These are phyloP conservation scores for Vitis hybrid DNA, from an alignment of 177 flowering plant genomes.

Conservation along the genomic window DNA sequence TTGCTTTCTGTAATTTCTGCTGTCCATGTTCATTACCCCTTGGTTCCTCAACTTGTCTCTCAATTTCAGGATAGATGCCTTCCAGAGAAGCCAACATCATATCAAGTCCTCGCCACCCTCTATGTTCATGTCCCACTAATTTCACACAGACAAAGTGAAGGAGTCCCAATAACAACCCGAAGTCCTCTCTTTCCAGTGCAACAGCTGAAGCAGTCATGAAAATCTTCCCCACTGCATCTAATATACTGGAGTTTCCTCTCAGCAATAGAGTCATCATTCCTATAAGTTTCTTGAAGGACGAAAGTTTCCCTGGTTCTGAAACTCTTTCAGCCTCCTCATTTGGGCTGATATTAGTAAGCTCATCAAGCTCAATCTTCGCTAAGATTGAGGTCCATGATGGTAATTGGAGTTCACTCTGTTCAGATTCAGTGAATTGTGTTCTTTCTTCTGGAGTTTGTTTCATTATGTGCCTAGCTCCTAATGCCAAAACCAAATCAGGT, in stretches of 20 bases:
- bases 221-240: slow-evolving; percentile 65
- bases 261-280: slow-evolving; percentile 40
- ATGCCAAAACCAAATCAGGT: slow-evolving; percentile 75
- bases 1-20: slow-evolving; percentile 36
- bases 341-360: slow-evolving; percentile 23
- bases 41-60: slow-evolving; percentile 37
- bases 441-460: slow-evolving; percentile 23
- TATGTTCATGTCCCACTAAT: slow-evolving; percentile 38
- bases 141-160: slow-evolving; percentile 66
- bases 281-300: slow-evolving; percentile 48
- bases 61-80: slow-evolving; percentile 44
- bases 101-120: slow-evolving; percentile 50
- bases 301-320: slow-evolving; percentile 22
- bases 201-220: slow-evolving; percentile 32
- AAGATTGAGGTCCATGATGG: slow-evolving; percentile 57
- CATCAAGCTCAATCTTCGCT: slow-evolving; percentile 56
- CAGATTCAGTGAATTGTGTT: slow-evolving; percentile 1
- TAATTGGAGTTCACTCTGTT: slow-evolving; percentile 17
- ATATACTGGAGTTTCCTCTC: slow-evolving; percentile 36
- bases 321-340: slow-evolving; percentile 34
- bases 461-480: slow-evolving; percentile 44
- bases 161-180: slow-evolving; percentile 56
- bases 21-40: slow-evolving; percentile 27
- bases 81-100: slow-evolving; percentile 51
- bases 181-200: slow-evolving; percentile 56